phyloP scores from a whole-genome alignment of 2,329 filamentous ascomycete genomes.

The Emericellopsis cladophorae region DNA sequence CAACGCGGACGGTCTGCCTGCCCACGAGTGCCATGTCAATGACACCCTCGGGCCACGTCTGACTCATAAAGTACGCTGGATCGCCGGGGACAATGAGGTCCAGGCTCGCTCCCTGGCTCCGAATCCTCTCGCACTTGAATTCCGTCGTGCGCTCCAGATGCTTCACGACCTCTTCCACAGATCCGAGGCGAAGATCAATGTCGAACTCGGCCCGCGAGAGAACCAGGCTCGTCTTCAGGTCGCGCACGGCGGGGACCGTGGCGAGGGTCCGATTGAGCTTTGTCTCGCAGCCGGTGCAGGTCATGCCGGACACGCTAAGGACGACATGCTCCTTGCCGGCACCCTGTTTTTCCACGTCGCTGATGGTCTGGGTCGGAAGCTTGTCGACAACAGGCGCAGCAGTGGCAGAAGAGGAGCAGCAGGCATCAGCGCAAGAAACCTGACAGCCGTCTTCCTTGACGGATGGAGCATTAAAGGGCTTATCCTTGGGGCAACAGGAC shows the following conservation, averaged over 20 bases:
- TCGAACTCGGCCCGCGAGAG: slow-evolving; percentile 1
- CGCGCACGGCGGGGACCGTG: neutral
- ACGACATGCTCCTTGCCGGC: slow-evolving; percentile 3
- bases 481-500: slow-evolving; percentile 6
- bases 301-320: slow-evolving; percentile 3
- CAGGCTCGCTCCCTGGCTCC: slow-evolving; percentile 21
- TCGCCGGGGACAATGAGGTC: slow-evolving; percentile 29
- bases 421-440: slow-evolving; percentile 4
- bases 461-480: neutral
- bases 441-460: neutral
- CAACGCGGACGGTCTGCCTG: slow-evolving; percentile 7
- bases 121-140: slow-evolving; percentile 13
- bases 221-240: slow-evolving; percentile 1
- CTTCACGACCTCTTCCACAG: slow-evolving; percentile 2
- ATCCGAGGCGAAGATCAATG: neutral
- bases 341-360: slow-evolving; percentile 10
- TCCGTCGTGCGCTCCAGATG: slow-evolving; percentile 2
- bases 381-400: neutral
- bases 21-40: slow-evolving; percentile 2
- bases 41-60: slow-evolving; percentile 11
- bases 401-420: slow-evolving; percentile 4
- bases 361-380: neutral
- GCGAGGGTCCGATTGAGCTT: slow-evolving; percentile 2
- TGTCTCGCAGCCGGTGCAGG: slow-evolving; percentile 3
- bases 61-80: slow-evolving; percentile 5